Evolutionary conservation across 2,329 filamentous ascomycete genomes (phyloP), one percentile per base, ranked within the genome.

Genomic region (Colletotrichum cereale): DNA sequence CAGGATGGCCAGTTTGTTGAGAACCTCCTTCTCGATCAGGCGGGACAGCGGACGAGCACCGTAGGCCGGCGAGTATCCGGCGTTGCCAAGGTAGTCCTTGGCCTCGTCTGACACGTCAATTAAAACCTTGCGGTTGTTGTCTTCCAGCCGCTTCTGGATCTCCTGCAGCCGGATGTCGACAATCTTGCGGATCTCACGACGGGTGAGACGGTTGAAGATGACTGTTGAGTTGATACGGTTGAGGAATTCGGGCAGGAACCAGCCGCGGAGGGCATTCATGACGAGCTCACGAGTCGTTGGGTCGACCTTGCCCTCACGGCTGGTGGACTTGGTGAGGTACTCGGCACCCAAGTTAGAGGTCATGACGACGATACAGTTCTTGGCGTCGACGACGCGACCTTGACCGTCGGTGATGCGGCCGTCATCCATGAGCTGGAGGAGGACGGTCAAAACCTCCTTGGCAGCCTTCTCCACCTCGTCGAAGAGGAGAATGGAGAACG

Each of bases 341-440:
- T 98, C 96, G 40, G 96, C 96, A 75, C 96, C 96, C 73, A 99
- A 83, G 85, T 99, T 99, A 78, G 95, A 98, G 0, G 96, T 99
- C 95, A 99, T 97, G 83, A 99, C 96, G 53, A 99, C 96, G 76
- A 99, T 98, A 81, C 96, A 98, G 87, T 99, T 99, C 84, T 92
- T 94, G 72, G 96, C 96, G 78, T 99, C 96, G 66, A 99, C 91
- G 61, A 98, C 88, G 80, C 96, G 91, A 79, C 96, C 96, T 89
- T 98, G 97, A 58, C 96, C 96, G 79, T 99, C 96, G 18, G 96
- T 99, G 82, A 99, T 98, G 78, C 96, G 95, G 38, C 96, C 96
- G 79, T 99, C 96, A 78, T 99, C 96, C 95, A 99, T 98, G 78
- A 99, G 94, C 82, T 99, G 96, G n/a, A 99, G 90, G 47, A 99